Evolutionary conservation across 2,329 filamentous ascomycete species (phyloP).

Genomic region (Monilinia fructigena): DNA sequence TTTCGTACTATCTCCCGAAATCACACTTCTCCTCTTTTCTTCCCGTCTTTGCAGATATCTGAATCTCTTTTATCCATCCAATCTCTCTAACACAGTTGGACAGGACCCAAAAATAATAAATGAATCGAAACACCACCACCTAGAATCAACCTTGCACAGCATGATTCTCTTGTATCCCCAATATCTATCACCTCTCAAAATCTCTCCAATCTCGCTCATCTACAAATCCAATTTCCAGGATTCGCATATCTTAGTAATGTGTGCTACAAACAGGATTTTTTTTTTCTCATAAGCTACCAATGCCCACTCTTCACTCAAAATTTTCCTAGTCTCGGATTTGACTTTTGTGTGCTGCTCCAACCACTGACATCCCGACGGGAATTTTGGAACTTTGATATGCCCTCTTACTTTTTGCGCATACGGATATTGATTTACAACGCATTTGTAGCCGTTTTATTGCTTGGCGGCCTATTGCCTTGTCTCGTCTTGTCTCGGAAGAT

Average conservation of each 20-base stretch:
- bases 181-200: conserved; percentile 16
- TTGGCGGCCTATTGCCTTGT: background rate
- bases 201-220: conserved; percentile 9
- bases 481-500: conserved; percentile 9
- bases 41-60: conserved; percentile 1
- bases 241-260: background rate
- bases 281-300: background rate
- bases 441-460: background rate
- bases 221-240: background rate
- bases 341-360: background rate
- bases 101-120: background rate
- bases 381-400: background rate
- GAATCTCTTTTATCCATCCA: background rate
- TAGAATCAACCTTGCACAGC: background rate
- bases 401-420: background rate
- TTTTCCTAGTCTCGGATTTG: background rate
- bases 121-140: conserved; percentile 1
- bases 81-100: background rate
- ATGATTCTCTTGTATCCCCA: background rate
- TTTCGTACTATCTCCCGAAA: background rate
- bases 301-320: too few species aligned
- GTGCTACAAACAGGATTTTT: background rate
- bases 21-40: background rate
- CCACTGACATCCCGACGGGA: background rate
- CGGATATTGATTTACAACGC: background rate